phyloP scores from a whole-genome alignment of 768 basidiomycete genomes.

The Auriscalpium microsporum region DNA sequence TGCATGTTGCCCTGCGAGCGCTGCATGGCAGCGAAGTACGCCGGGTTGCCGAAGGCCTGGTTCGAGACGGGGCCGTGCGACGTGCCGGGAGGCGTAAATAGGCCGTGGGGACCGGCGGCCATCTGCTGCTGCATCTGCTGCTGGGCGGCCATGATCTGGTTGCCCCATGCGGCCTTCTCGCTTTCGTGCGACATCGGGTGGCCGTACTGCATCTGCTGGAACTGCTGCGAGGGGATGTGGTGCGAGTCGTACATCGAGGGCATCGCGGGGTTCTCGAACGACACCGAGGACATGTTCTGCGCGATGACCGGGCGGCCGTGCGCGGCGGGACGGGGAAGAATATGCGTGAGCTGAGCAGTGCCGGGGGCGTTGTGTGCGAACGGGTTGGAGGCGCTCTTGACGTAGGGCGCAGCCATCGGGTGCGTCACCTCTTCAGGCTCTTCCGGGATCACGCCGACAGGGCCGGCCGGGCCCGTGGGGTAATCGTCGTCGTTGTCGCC shows the following conservation, averaged over 20 bases:
- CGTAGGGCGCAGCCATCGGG: slow-evolving; percentile 26
- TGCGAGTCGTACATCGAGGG: slow-evolving; percentile 34
- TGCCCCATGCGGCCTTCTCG: slow-evolving; percentile 25
- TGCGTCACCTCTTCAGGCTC: slow-evolving; percentile 16
- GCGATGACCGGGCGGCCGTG: slow-evolving; percentile 39
- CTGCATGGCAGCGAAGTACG: slow-evolving; percentile 19
- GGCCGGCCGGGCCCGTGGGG: slow-evolving; percentile 16
- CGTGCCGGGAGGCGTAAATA: slow-evolving; percentile 10
- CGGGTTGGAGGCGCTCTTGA: slow-evolving; percentile 25
- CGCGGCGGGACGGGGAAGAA: slow-evolving; percentile 21
- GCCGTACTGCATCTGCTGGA: slow-evolving; percentile 15
- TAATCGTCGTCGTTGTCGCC: slow-evolving; percentile 32
- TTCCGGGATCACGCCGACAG: slow-evolving; percentile 14
- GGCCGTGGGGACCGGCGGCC: slow-evolving; percentile 2
- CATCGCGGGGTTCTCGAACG: slow-evolving; percentile 48
- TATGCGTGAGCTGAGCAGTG: slow-evolving; percentile 13
- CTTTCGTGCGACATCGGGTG: slow-evolving; percentile 15
- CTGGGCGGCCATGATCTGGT: slow-evolving; percentile 7
- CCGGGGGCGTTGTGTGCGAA: slow-evolving; percentile 27
- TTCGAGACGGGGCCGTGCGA: slow-evolving; percentile 10
- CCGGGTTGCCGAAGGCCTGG: slow-evolving; percentile 16
- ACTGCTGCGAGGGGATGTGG: slow-evolving; percentile 24
- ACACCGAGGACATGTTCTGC: slow-evolving; percentile 32
- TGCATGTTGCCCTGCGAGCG: slow-evolving; percentile 21
- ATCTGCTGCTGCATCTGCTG: slow-evolving; percentile 15